These are phyloP conservation scores for Malassezia yamatoensis DNA, from an alignment of 1,284 basidiomycete species.

Conservation along the genomic window DNA sequence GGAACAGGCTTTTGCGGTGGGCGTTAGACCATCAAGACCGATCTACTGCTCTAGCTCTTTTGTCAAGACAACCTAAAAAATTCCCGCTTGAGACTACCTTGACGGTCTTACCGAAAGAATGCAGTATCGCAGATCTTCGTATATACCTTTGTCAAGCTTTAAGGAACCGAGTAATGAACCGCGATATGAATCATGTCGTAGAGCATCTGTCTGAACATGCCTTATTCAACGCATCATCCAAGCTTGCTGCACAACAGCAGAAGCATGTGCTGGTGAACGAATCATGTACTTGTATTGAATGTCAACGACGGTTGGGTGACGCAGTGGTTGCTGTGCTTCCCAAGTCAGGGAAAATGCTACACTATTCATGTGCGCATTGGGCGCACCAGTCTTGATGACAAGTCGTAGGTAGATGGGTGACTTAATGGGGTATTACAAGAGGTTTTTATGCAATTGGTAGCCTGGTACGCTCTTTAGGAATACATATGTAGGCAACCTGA, in stretches of 20 bases:
- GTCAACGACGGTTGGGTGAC: constrained; percentile 83
- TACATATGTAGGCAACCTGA: no score
- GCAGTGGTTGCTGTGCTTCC: constrained; percentile 79
- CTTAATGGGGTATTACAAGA: no score
- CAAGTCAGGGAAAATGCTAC: constrained; percentile 30
- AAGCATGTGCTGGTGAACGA: constrained; percentile 82
- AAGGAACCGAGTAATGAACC: constrained; percentile 20
- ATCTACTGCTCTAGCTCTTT: constrained; percentile 67
- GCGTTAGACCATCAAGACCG: constrained; percentile 45
- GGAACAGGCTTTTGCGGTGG: constrained; percentile 63
- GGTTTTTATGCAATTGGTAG: no score
- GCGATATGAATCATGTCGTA: constrained; percentile 49
- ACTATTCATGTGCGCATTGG: constrained; percentile 33
- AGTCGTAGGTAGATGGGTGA: no score
- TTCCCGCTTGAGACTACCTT: constrained; percentile 71
- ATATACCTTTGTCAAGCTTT: constrained; percentile 53
- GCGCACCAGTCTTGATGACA: not conserved
- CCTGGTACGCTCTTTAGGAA: no score
- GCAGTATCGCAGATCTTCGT: constrained; percentile 67
- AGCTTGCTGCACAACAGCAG: constrained; percentile 64
- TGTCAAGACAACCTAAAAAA: constrained; percentile 68
- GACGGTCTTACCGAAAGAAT: constrained; percentile 73
- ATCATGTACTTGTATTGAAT: constrained; percentile 77
- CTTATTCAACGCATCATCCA: constrained; percentile 62
- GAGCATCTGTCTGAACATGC: constrained; percentile 59